Conservation (phyloP, 257 asterid species). For the Voacanga thouarsii region DNA sequence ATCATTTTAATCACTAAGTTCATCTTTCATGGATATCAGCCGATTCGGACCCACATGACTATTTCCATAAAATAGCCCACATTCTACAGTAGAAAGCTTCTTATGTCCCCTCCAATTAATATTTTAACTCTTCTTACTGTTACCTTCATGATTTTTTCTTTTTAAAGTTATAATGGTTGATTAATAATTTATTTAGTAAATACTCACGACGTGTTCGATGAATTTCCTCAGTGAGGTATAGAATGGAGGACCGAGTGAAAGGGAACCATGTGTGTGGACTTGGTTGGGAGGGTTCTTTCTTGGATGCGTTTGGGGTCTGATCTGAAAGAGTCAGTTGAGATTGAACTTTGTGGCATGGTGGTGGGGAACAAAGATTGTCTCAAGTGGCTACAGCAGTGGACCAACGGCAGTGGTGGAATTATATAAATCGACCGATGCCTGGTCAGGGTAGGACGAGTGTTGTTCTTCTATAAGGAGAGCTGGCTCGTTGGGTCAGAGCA, state of each 20-base stretch:
- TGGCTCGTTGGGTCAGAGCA: neutral
- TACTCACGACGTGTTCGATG: too few relatives aligned
- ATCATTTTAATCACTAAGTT: conserved; percentile 58
- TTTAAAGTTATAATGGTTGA: too few relatives aligned
- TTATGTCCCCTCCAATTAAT: too few relatives aligned
- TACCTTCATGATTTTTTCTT: too few relatives aligned
- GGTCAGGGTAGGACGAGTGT: neutral
- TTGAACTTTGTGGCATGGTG: neutral
- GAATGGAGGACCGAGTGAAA: too few relatives aligned
- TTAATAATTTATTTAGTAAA: too few relatives aligned
- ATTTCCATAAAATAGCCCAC: conserved; percentile 25
- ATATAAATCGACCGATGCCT: neutral
- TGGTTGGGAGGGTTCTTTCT: neutral
- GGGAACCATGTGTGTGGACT: too few relatives aligned
- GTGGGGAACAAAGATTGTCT: neutral
- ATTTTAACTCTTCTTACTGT: too few relatives aligned
- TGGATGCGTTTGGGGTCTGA: neutral
- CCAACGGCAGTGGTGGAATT: conserved; percentile 1
- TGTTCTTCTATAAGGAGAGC: neutral
- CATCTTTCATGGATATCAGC: conserved; percentile 54
- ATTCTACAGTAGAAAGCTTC: conserved; percentile 22
- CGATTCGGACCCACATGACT: conserved; percentile 51
- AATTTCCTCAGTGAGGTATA: too few relatives aligned
- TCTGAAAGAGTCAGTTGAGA: neutral
- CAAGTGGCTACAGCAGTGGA: neutral